Evolutionary conservation across 345 rosid genomes (phyloP).

Genomic region (Mercurialis annua): DNA sequence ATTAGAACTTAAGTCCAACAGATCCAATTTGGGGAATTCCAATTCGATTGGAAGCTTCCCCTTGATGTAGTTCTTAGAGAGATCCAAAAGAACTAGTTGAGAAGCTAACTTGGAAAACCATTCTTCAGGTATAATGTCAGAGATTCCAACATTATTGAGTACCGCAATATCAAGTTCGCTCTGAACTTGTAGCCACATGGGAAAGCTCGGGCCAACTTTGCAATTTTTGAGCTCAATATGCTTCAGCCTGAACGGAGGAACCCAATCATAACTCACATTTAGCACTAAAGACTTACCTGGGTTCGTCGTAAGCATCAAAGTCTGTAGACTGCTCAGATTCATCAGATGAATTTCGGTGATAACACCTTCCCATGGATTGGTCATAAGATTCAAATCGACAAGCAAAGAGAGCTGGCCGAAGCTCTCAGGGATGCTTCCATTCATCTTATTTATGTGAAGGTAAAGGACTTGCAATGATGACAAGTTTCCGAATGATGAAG

Average conservation of each 20-base stretch:
- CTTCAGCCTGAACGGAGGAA: slow-evolving; percentile 18
- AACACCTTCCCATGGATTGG: slow-evolving; percentile 23
- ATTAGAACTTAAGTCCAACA: slow-evolving; percentile 30
- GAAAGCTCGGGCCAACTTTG: slow-evolving; percentile 15
- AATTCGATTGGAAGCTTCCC: slow-evolving; percentile 18
- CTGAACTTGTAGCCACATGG: slow-evolving; percentile 17
- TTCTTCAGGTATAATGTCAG: slow-evolving; percentile 16
- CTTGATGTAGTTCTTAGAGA: slow-evolving; percentile 15
- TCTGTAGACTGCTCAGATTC: slow-evolving; percentile 21
- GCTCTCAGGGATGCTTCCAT: slow-evolving; percentile 25
- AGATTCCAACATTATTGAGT: slow-evolving; percentile 18
- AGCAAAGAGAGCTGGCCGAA: slow-evolving; percentile 17
- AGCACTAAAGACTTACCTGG: neutral
- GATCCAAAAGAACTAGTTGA: neutral
- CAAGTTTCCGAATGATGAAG: slow-evolving; percentile 14
- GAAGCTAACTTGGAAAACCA: slow-evolving; percentile 24
- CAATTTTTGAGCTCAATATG: slow-evolving; percentile 10
- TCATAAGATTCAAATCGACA: slow-evolving; percentile 5
- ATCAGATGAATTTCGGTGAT: slow-evolving; percentile 13
- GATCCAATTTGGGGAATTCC: slow-evolving; percentile 9
- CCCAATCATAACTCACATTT: slow-evolving; percentile 10
- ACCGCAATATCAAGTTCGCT: neutral
- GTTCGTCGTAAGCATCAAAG: neutral
- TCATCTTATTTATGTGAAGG: slow-evolving; percentile 15
- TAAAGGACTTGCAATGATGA: slow-evolving; percentile 7